Conservation (phyloP, 495 filamentous ascomycete species). For the Pyronema omphalodes region DNA sequence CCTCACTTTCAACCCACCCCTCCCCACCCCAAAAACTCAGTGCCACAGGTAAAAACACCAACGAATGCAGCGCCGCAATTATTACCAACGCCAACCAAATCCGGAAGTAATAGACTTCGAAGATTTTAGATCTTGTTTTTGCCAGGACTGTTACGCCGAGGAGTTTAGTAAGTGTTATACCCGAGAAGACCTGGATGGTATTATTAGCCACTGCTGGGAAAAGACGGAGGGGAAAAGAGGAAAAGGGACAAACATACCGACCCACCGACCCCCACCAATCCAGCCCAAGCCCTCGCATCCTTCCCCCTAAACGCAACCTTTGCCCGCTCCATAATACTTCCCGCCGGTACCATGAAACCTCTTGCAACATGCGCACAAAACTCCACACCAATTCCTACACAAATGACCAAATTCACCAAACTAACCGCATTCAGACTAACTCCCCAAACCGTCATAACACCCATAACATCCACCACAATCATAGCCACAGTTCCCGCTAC, state of each 20-base stretch:
- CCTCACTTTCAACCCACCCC: conserved; percentile 48
- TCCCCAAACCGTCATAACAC: conserved; percentile 71
- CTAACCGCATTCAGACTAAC: conserved; percentile 93
- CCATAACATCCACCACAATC: conserved; percentile 88
- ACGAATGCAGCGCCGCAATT: conserved; percentile 72
- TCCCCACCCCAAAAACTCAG: conserved; percentile 73
- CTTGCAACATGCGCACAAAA: conserved; percentile 95
- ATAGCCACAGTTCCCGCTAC: conserved; percentile 74
- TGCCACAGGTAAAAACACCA: conserved; percentile 82
- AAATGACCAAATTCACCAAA: conserved; percentile 93
- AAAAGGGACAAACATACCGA: conserved; percentile 30
- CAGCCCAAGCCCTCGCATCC: conserved; percentile 77
- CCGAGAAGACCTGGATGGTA: conserved; percentile 47
- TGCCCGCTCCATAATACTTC: conserved; percentile 55
- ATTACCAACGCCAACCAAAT: conserved; percentile 84
- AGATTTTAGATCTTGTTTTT: conserved; percentile 93
- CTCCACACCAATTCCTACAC: conserved; percentile 86
- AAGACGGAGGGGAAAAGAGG: neutral
- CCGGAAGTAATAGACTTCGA: conserved; percentile 97
- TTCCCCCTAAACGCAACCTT: conserved; percentile 40
- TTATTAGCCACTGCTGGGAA: neutral
- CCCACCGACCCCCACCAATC: conserved; percentile 79
- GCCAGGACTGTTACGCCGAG: conserved; percentile 83
- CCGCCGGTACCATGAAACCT: conserved; percentile 79
- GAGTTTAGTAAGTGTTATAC: conserved; percentile 89